phyloP scores from a whole-genome alignment of 192 early-diverging fungal species.

The Polychytrium aggregatum region DNA sequence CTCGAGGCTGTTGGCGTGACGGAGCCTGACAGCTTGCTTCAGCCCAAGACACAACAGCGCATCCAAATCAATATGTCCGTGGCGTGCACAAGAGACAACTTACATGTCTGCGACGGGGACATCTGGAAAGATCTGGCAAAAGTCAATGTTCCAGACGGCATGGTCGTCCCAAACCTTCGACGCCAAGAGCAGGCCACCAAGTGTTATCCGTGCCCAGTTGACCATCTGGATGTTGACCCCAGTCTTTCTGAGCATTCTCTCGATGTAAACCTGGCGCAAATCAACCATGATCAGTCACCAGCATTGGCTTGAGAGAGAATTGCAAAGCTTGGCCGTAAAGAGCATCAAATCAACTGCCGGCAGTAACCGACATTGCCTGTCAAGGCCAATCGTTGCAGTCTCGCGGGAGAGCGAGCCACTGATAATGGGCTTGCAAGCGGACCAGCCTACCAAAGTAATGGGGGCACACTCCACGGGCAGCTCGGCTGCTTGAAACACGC shows the following conservation, averaged over 20 bases:
- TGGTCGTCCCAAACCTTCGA: conserved; percentile 83
- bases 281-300: neutral
- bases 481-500: conserved; percentile 54
- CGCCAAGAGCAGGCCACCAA: conserved; percentile 60
- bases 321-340: no score
- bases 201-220: conserved; percentile 40
- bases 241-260: conserved; percentile 55
- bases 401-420: neutral
- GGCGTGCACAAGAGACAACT: no score
- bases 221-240: conserved; percentile 39
- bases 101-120: conserved; percentile 55
- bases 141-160: conserved; percentile 76
- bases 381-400: no score
- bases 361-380: no score
- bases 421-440: neutral
- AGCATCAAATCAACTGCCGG: no score
- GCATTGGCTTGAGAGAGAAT: no score
- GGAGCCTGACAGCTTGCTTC: no score
- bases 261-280: conserved; percentile 42
- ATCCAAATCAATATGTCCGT: no score
- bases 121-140: conserved; percentile 65
- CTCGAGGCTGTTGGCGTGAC: no score
- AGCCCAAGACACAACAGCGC: no score
- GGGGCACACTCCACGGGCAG: conserved; percentile 48
- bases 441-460: conserved; percentile 42